phyloP scores from a whole-genome alignment of 768 basidiomycete genomes.

The Antrodiella citrinella region DNA sequence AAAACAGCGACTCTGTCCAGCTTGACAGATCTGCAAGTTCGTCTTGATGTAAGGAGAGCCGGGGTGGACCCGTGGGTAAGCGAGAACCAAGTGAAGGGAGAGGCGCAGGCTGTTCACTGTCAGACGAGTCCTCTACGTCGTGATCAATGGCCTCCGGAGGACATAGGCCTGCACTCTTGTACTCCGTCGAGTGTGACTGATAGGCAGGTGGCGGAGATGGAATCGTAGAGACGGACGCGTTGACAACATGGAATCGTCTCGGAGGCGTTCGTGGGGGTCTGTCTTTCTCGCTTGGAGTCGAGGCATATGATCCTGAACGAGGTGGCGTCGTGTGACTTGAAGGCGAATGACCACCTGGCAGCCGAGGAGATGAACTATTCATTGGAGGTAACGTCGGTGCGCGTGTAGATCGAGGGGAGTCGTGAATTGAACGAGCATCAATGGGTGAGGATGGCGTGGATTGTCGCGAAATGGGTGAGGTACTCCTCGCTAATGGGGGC shows the following conservation, averaged over 20 bases:
- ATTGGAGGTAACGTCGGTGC: background rate
- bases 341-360: too few species aligned
- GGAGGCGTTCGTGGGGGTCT: conserved; percentile 27
- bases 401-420: background rate
- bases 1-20: conserved; percentile 49
- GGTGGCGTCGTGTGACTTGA: too few species aligned
- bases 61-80: conserved; percentile 31
- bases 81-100: background rate
- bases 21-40: conserved; percentile 33
- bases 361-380: too few species aligned
- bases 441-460: too few species aligned
- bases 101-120: background rate
- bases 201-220: conserved; percentile 43
- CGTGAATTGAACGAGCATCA: too few species aligned
- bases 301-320: conserved; percentile 7
- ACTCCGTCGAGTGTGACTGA: conserved; percentile 15
- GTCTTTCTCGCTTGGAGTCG: conserved; percentile 9
- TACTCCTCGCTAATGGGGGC: too few species aligned
- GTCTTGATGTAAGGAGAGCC: conserved; percentile 47
- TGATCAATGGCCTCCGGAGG: too few species aligned
- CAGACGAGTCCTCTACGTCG: too few species aligned
- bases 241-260: conserved; percentile 34
- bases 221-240: conserved; percentile 25
- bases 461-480: too few species aligned
- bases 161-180: too few species aligned